Evolutionary conservation across 495 filamentous ascomycete genomes (phyloP).

Genomic region (Aspergillus diversus): DNA sequence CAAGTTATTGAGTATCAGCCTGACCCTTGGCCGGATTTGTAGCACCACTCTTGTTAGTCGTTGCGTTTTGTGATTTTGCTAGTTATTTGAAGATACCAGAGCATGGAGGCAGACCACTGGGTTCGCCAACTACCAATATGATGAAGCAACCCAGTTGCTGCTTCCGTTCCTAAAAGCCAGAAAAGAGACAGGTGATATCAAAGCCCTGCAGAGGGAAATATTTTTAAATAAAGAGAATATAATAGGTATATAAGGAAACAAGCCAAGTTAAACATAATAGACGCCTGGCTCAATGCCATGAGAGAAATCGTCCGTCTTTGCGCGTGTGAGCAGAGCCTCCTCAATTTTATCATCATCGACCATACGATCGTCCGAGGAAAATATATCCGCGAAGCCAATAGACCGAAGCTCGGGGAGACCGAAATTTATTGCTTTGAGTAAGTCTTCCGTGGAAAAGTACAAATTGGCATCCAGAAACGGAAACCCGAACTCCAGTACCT

Average conservation of each 20-base stretch:
- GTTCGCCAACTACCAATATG: no score
- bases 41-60: no score
- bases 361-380: constrained; percentile 21
- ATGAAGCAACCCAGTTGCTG: no score
- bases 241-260: no score
- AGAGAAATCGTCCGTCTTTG: constrained; percentile 5
- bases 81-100: no score
- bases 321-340: constrained; percentile 24
- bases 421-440: constrained; percentile 27
- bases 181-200: no score
- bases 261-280: constrained; percentile 23
- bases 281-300: constrained; percentile 18
- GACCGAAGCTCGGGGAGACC: constrained; percentile 31
- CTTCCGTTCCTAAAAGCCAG: no score
- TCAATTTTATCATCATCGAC: constrained; percentile 34
- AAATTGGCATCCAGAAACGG: constrained; percentile 24
- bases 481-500: constrained; percentile 31
- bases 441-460: constrained; percentile 24
- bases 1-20: no score
- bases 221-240: no score
- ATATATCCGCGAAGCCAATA: constrained; percentile 29
- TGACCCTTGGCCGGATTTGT: no score
- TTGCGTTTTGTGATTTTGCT: not conserved
- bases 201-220: not conserved
- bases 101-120: no score